Evolutionary conservation across 495 filamentous ascomycete species (phyloP), one percentile per base, ranked within the genome.

Genomic region (Durotheca rogersii): DNA sequence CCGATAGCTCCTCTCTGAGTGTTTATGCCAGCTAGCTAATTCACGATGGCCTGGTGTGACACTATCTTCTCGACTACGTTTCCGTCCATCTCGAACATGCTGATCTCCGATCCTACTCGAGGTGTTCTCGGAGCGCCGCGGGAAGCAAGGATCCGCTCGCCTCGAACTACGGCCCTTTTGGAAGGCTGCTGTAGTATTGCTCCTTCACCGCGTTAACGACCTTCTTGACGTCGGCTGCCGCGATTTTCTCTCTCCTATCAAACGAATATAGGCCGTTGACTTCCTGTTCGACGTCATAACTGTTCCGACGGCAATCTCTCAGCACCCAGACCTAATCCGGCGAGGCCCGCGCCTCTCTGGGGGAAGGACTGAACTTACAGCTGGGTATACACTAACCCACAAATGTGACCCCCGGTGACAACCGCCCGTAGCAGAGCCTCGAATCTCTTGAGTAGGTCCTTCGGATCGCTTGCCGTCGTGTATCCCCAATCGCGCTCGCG

Each of bases 261-360:
- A 82, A 83, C n/a, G 81, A 81, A 56, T 82, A 70, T 20, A 85
- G 48, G 4, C 81, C 81, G 50, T 85, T 85, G 47, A 82, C 75
- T 53, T 85, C 81, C 19, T 80, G 79, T 64, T 85, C 81, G 23
- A 85, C 74, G 48, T 85, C 81, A 15, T 78, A 81, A 17, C 66
- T 68, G 12, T 9, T 54, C 43, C 46, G 41, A 14, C 23, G n/a
- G 21, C 15, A 33, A 10, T 12, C 7, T 10, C 20, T 12, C n/a
- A 36, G 21, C 15, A 19, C 34, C 38, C 14, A 2, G 7, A 12
- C 17, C 34, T n/a, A n/a, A n/a, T n/a, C n/a, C n/a, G n/a, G n/a
- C n/a, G n/a, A n/a, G n/a, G n/a, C n/a, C n/a, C n/a, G n/a, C n/a
- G n/a, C n/a, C n/a, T n/a, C n/a, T n/a, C n/a, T n/a, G n/a, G n/a